Percentiles rank a stretch among this genome's conserved stretches.
These are phyloP conservation scores for Pestalotiopsis sp. DNA, from an alignment of 2,329 filamentous ascomycete genomes.

Conservation along the genomic window DNA sequence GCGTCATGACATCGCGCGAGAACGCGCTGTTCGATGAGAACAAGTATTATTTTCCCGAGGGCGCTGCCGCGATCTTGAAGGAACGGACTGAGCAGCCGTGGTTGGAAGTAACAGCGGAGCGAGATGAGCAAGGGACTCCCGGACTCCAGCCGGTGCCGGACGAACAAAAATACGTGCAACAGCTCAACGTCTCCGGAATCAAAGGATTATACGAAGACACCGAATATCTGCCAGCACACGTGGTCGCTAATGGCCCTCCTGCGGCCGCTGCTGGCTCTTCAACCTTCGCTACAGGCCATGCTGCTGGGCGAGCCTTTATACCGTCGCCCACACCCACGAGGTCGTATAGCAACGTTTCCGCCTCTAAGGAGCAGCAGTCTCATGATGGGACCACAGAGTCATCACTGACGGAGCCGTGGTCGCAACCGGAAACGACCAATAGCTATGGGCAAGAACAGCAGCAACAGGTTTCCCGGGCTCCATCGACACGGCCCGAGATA, in stretches of 20 bases:
- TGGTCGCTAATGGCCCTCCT: slow-evolving; percentile 18
- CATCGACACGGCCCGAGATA: not conserved
- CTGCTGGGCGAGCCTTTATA: not conserved
- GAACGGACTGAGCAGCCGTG: slow-evolving; percentile 18
- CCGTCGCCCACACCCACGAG: not conserved
- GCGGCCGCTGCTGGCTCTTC: slow-evolving; percentile 18
- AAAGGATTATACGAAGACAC: slow-evolving; percentile 16
- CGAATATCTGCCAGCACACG: slow-evolving; percentile 18
- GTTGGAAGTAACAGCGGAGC: slow-evolving; percentile 19
- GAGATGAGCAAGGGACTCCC: slow-evolving; percentile 22
- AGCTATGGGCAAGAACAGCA: not conserved
- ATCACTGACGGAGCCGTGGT: not conserved
- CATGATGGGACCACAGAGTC: not conserved
- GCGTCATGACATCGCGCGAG: slow-evolving; percentile 15
- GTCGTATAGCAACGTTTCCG: not conserved
- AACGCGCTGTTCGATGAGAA: slow-evolving; percentile 21
- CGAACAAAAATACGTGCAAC: slow-evolving; percentile 18
- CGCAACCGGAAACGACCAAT: not conserved
- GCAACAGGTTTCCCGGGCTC: not conserved
- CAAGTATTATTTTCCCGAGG: slow-evolving; percentile 23
- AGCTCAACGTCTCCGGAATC: not conserved
- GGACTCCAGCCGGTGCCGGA: slow-evolving; percentile 22
- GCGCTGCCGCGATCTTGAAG: slow-evolving; percentile 9
- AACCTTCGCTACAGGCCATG: not conserved
- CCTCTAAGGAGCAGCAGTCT: not conserved